Evolutionary conservation across 2,329 filamentous ascomycete species (phyloP).

Genomic region (Penicillium frequentans): DNA sequence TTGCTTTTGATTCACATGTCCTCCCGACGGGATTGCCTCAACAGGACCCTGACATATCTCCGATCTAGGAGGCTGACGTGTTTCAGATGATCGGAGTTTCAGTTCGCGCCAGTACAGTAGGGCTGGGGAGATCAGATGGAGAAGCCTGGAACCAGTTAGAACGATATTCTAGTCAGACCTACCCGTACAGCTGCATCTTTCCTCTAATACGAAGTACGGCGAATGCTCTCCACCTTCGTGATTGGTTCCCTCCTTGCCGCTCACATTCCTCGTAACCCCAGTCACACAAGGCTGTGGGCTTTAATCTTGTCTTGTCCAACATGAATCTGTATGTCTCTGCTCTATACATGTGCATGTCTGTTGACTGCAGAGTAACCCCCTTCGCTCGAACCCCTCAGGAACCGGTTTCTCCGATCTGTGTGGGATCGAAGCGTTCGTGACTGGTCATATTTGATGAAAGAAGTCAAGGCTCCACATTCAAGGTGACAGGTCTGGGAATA

Average conservation of each 20-base stretch:
- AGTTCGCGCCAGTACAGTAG: constrained; percentile 9
- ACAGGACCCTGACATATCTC: background rate
- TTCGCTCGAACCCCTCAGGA: background rate
- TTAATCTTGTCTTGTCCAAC: background rate
- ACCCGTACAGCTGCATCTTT: too few relatives aligned
- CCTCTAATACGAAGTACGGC: too few relatives aligned
- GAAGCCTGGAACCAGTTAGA: background rate
- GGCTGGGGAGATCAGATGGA: background rate
- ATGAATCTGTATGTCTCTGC: background rate
- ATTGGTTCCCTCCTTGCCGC: too few relatives aligned
- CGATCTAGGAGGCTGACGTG: background rate
- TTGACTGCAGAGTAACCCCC: too few relatives aligned
- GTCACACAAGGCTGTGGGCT: too few relatives aligned
- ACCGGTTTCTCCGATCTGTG: background rate
- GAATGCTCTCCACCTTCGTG: too few relatives aligned
- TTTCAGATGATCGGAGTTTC: constrained; percentile 5
- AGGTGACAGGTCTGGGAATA: background rate
- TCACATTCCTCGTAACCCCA: background rate
- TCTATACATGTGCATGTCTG: too few relatives aligned
- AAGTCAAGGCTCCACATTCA: background rate
- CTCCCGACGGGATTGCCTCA: background rate
- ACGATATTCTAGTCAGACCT: too few relatives aligned
- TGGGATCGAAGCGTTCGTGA: constrained; percentile 17
- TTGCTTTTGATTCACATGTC: background rate
- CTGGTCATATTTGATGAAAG: constrained; percentile 10